Evolutionary conservation across 2,329 filamentous ascomycete genomes (phyloP), one percentile per base, ranked within the genome.

Genomic region (Plectosphaerella plurivora): DNA sequence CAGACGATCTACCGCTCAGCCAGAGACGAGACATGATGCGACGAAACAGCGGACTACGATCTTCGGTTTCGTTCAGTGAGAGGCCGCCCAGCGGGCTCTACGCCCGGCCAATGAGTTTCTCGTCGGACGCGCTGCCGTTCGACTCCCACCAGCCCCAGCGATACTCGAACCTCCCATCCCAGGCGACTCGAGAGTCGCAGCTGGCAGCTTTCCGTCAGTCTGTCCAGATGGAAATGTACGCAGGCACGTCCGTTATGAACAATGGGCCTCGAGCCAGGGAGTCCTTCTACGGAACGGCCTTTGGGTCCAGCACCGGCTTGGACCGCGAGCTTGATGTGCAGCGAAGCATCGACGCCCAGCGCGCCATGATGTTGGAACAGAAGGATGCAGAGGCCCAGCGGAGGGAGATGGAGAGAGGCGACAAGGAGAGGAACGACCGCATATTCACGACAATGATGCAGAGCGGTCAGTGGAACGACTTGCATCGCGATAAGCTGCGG

Each of bases 401-500:
- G 49, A 77, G 78, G 50, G 81, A 86, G 64, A 73, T 78, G 61
- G 79, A 84, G 59, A 75, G 77, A 51, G 70, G 75, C 42, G 81
- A 80, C 47, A 80, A 78, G 57, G 77, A 83, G 57, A 74, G 80
- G 51, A 74, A 77, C 6, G 83, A 89, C 14, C 79, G 79, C 48
- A 77, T 78, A 37, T 84, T 91, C 61, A 87, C 91, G 58, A 83
- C 87, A 66, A 79, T 83, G 58, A 94, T 95, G 88, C 78, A 89
- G 51, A 84, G 82, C 15, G 86, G 86, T 0, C 83, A 88, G 57
- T 81, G 96, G 74, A 75, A 88, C 49, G 87, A 89, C 45, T 79
- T 86, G 20, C 92, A 97, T 66, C 79, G 87, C 18, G 87, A 92
- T 57, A 89, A 87, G 1, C 79, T 97, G 81, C 78, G 88, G 57